Conservation (phyloP, 345 rosid species). For the thale cress (Arabidopsis thaliana) region TAIR10.1 NC_003070.9:1422001-1422500, state of each 20-base stretch:
- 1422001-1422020: not conserved
- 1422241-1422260: slow-evolving; percentile 32
- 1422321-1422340: slow-evolving; percentile 21
- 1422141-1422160: slow-evolving; percentile 36
- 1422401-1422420: slow-evolving; percentile 30
- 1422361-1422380: slow-evolving; percentile 30
- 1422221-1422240: slow-evolving; percentile 10
- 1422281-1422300: slow-evolving; percentile 40
- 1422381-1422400: slow-evolving; percentile 32
- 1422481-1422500: slow-evolving; percentile 35
- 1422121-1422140: slow-evolving; percentile 15
- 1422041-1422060: too few relatives aligned
- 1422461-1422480: slow-evolving; percentile 19
- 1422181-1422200: slow-evolving; percentile 29
- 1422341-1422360: slow-evolving; percentile 6
- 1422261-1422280: slow-evolving; percentile 33
- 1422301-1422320: slow-evolving; percentile 11
- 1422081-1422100: too few relatives aligned
- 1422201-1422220: slow-evolving; percentile 21
- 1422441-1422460: not conserved
- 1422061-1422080: too few relatives aligned
- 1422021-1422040: too few relatives aligned
- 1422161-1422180: slow-evolving; percentile 43
- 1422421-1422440: not conserved
- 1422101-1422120: not conserved